Base-by-base conservation (phyloP, 140 eudicot species). In the Erigeron philadelphicus region DNA sequence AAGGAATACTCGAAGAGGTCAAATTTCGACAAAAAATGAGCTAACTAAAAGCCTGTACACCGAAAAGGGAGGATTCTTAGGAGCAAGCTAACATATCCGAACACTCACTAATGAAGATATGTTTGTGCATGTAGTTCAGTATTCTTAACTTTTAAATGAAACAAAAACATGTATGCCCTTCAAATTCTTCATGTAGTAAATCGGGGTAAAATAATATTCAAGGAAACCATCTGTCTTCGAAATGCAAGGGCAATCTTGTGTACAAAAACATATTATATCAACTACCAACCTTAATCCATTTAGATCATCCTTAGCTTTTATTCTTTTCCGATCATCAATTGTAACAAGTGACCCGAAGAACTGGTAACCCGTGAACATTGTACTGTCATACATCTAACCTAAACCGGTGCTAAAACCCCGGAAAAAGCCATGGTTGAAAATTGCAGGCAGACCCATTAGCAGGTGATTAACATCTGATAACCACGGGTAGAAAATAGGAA, bases 1-100 rank as follows among this genome's bases (percentile, higher is more conserved):
- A 78, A 66, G 75, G 89, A 84, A 76, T 84, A 84, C 80, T 84
- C 89, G 3, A 75, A 78, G 84, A 84, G 89, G 62, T 84, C 89
- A 64, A 78, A 78, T 23, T 78, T 78, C 56, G 73, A 71, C 59
- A 47, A 50, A 57, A 17, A 57, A 58, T 77, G 70, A 77, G 53
- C 66, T 15, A 56, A 46, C 11, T 15, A 21, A 66, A 17, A 44
- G 15, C 35, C 47, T 21, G 6, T 11, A 7, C 40, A 31, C 10
- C 25, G 16, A 55, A 16, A 9, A 11, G 58, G 11, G 25, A 9
- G 18, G 11, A 40, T 65, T n/a, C 45, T 65, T 65, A 31, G 66
- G 50, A 64, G 46, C 23, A 40, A 61, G 38, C 38, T 31, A 31
- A 31, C 38, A 31, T 31, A 31, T 31, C 4, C 38, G 54, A 63